Evolutionary conservation across 441 rosid genomes (phyloP).

Genomic region (Euphorbia corollata): DNA sequence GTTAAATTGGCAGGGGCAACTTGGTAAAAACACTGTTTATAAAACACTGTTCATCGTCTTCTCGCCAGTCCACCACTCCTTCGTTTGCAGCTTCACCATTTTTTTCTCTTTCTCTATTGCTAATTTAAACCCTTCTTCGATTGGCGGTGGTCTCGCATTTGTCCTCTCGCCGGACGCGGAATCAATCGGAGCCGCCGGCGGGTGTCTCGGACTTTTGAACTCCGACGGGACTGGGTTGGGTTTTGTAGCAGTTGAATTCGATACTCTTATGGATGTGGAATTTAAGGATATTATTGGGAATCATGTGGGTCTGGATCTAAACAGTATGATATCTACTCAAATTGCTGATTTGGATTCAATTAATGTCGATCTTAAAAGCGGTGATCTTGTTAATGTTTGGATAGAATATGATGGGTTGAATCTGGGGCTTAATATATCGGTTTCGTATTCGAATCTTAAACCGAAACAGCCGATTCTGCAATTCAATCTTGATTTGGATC

Average conservation of each 20-base stretch:
- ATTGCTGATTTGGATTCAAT: constrained; percentile 55
- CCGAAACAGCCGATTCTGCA: constrained; percentile 62
- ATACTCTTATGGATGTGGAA: constrained; percentile 78
- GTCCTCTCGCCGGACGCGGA: constrained; percentile 63
- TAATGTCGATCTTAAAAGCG: constrained; percentile 79
- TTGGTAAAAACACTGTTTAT: no score
- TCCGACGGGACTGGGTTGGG: constrained; percentile 36
- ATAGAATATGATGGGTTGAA: constrained; percentile 53
- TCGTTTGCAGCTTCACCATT: constrained; percentile 64
- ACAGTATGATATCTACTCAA: constrained; percentile 60
- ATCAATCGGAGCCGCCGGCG: constrained; percentile 63
- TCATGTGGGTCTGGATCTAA: constrained; percentile 89
- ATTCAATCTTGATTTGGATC: constrained; percentile 54
- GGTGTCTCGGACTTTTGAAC: constrained; percentile 54
- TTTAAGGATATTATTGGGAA: constrained; percentile 81
- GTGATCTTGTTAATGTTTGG: constrained; percentile 77
- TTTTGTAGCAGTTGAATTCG: constrained; percentile 86
- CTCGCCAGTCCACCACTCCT: no score
- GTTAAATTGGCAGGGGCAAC: no score
- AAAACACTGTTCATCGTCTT: no score
- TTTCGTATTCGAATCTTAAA: constrained; percentile 79
- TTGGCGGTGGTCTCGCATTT: constrained; percentile 95
- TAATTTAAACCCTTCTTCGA: constrained; percentile 79
- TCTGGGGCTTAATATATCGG: constrained; percentile 38
- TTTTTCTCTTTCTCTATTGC: constrained; percentile 71